Percentiles rank a stretch among this genome's conserved stretches.
These are phyloP conservation scores for Aspergillus persii DNA, from an alignment of 2,329 filamentous ascomycete species.

Conservation along the genomic window DNA sequence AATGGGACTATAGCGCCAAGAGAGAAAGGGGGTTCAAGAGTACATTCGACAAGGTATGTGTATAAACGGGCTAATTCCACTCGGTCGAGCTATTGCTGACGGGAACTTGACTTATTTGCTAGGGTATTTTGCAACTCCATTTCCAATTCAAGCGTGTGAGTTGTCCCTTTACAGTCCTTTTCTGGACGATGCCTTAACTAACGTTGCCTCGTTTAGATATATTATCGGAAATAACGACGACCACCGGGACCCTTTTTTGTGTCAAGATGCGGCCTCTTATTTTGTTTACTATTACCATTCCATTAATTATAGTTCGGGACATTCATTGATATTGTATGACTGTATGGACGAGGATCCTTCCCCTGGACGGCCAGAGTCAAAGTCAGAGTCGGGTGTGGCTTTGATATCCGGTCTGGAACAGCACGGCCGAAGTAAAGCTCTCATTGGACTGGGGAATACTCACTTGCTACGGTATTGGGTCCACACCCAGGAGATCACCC, in stretches of 20 bases:
- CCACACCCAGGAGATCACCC: slow-evolving; percentile 3
- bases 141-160: slow-evolving; percentile 97
- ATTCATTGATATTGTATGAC: neutral
- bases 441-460: slow-evolving; percentile 31
- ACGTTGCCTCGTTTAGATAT: slow-evolving; percentile 34
- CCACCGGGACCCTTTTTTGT: neutral
- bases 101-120: neutral
- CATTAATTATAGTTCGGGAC: neutral
- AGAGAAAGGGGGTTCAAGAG: slow-evolving; percentile 91
- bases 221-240: slow-evolving; percentile 46
- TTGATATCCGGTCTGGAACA: neutral
- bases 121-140: slow-evolving; percentile 93
- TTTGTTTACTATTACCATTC: neutral
- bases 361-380: neutral
- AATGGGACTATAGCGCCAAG: slow-evolving; percentile 98
- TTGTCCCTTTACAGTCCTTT: neutral
- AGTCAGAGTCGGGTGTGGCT: neutral
- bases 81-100: neutral
- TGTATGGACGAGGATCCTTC: neutral
- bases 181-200: slow-evolving; percentile 2
- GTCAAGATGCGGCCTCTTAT: neutral
- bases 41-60: slow-evolving; percentile 89
- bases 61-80: neutral
- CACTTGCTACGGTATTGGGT: slow-evolving; percentile 14
- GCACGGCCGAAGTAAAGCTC: neutral